Conservation (phyloP, 345 rosid genomes). For the Eutrema yunnanense region DNA sequence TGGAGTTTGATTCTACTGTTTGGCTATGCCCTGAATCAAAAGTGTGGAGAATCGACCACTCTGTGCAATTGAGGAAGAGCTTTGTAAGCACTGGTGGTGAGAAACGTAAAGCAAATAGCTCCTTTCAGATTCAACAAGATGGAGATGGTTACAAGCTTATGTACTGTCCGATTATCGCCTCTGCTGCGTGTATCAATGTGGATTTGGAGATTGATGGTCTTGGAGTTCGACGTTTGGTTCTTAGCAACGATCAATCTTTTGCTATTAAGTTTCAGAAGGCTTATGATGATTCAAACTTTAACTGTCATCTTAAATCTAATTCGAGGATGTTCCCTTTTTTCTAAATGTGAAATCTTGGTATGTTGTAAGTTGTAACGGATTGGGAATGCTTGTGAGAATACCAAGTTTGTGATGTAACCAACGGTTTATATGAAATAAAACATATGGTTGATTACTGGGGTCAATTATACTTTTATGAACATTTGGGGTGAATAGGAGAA, state of each 20-base stretch:
- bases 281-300: conserved; percentile 23
- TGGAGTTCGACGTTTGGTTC: conserved; percentile 21
- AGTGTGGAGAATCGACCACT: conserved; percentile 17
- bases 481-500: not conserved
- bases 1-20: conserved; percentile 17
- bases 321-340: not conserved
- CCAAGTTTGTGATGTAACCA: not conserved
- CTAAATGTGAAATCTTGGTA: not conserved
- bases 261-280: conserved; percentile 19
- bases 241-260: conserved; percentile 10
- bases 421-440: conserved; percentile 18
- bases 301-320: conserved; percentile 12
- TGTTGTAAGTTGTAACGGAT: not conserved
- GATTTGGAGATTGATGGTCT: conserved; percentile 14
- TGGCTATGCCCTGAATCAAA: conserved; percentile 25
- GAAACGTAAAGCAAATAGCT: conserved; percentile 11
- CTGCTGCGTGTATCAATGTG: conserved; percentile 8
- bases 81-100: conserved; percentile 19
- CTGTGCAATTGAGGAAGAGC: conserved; percentile 12
- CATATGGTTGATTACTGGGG: not conserved
- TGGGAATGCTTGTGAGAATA: not conserved
- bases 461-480: not conserved
- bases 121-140: conserved; percentile 20
- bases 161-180: conserved; percentile 13
- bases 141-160: conserved; percentile 26